These are phyloP conservation scores for Marchantia polymorpha DNA, from an alignment of 225 moss, liverwort and hornwort species.

Conservation along the genomic window DNA sequence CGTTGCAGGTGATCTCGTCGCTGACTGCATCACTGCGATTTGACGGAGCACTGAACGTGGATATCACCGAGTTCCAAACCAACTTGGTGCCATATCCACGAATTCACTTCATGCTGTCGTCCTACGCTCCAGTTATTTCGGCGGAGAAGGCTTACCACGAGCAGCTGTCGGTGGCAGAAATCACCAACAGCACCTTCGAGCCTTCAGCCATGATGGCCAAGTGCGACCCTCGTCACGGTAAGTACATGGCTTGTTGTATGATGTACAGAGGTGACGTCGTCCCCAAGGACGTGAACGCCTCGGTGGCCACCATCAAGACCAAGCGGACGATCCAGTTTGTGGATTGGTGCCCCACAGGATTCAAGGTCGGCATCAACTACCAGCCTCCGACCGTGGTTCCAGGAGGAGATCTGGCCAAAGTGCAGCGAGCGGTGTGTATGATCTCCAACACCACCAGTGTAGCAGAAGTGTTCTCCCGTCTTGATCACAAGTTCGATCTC, in stretches of 20 bases:
- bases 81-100: slow-evolving; percentile 35
- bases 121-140: slow-evolving; percentile 33
- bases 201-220: slow-evolving; percentile 30
- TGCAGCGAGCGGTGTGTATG: slow-evolving; percentile 34
- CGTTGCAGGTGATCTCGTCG: slow-evolving; percentile 28
- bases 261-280: slow-evolving; percentile 22
- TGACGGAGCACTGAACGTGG: slow-evolving; percentile 38
- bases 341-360: slow-evolving; percentile 44
- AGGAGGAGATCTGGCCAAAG: slow-evolving; percentile 34
- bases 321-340: slow-evolving; percentile 38
- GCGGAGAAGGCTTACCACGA: slow-evolving; percentile 42
- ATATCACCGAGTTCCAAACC: slow-evolving; percentile 29
- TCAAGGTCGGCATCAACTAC: slow-evolving; percentile 43
- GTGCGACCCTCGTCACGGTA: slow-evolving; percentile 36
- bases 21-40: slow-evolving; percentile 32
- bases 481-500: slow-evolving; percentile 28
- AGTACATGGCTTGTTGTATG: slow-evolving; percentile 38
- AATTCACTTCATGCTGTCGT: slow-evolving; percentile 37
- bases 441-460: slow-evolving; percentile 36
- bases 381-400: slow-evolving; percentile 38
- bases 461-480: slow-evolving; percentile 30
- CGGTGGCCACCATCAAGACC: slow-evolving; percentile 40
- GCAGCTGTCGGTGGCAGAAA: slow-evolving; percentile 30
- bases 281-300: slow-evolving; percentile 26
- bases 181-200: slow-evolving; percentile 30